Evolutionary conservation across 2,329 filamentous ascomycete genomes (phyloP).

Genomic region (Metarhizium album): DNA sequence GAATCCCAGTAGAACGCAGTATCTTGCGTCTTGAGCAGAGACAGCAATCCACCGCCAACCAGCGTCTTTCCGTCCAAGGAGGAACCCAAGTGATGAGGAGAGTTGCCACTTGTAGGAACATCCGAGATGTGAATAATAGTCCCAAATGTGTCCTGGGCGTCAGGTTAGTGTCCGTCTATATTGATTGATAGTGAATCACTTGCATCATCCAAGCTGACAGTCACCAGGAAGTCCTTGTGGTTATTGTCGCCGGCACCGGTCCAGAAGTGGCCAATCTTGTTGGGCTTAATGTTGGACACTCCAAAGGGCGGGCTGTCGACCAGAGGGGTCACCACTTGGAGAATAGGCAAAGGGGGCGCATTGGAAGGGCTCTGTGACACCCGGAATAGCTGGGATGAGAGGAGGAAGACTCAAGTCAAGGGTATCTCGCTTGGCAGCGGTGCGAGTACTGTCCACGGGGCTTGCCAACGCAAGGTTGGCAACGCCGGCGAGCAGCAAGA

Average conservation of each 20-base stretch:
- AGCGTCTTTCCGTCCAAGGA: conserved; percentile 47
- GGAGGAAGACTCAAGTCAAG: conserved; percentile 34
- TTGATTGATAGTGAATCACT: conserved; percentile 9
- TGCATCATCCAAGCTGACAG: conserved; percentile 47
- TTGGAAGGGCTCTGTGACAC: conserved; percentile 43
- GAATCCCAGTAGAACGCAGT: conserved; percentile 53
- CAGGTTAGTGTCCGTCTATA: background rate
- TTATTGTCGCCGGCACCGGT: conserved; percentile 48
- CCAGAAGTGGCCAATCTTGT: conserved; percentile 58
- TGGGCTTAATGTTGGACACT: conserved; percentile 45
- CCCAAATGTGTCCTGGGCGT: conserved; percentile 45
- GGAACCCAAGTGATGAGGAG: conserved; percentile 46
- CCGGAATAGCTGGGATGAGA: conserved; percentile 47
- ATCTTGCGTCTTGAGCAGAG: conserved; percentile 49
- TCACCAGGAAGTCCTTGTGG: conserved; percentile 48
- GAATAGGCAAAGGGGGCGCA: conserved; percentile 43
- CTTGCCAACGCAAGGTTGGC: background rate
- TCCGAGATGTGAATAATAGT: conserved; percentile 46
- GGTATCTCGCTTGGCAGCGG: conserved; percentile 2
- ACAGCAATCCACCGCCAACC: conserved; percentile 46
- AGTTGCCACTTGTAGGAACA: conserved; percentile 48
- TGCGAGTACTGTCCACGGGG: conserved; percentile 1
- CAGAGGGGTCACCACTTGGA: conserved; percentile 49
- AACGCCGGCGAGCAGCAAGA: background rate
- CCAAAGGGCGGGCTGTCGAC: conserved; percentile 42